Evolutionary conservation across 441 rosid species (phyloP), one percentile per base, ranked within the genome.

Genomic region (Gossypium trilobum): DNA sequence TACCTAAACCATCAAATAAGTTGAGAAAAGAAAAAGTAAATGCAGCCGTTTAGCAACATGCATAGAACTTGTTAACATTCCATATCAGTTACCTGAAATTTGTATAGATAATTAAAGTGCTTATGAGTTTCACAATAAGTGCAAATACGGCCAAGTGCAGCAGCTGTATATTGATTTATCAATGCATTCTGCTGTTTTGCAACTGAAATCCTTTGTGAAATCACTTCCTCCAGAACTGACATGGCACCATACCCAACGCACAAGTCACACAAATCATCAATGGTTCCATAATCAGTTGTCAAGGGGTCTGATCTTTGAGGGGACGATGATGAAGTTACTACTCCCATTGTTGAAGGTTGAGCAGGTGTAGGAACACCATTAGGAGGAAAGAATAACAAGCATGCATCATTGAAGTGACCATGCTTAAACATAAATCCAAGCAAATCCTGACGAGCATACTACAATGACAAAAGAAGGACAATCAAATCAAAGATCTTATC

Each of bases 281-380:
- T 77, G 63, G 91, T 95, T 68, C 99, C 99, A 84, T 89, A 91
- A 73, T 95, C 99, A 74, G 95, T 91, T 70, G 90, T 90, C 82
- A 91, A 80, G 72, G 96, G 95, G 84, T 95, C 99, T 44, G 81
- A 83, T 80, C 99, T 89, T 80, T 95, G 99, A 71, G 97, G 97
- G 23, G 96, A 88, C 36, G 90, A 89, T 71, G 99, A 85, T 44
- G 96, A 87, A 77, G 89, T 80, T 33, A 75, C 93, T 57, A 69
- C 77, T 20, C 90, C 91, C 80, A 80, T 73, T 11, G 82, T 70
- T 52, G 85, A 87, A 63, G 93, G 83, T 83, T 88, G 97, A 84
- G 92, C 78, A 74, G 95, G 83, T 55, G 89, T 79, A 44, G 99
- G 94, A 81, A 87, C 82, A 82, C 84, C 86, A 84, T 82, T 81